phyloP scores from a whole-genome alignment of 176 grass and related monocot species.

The Lolium perenne region DNA sequence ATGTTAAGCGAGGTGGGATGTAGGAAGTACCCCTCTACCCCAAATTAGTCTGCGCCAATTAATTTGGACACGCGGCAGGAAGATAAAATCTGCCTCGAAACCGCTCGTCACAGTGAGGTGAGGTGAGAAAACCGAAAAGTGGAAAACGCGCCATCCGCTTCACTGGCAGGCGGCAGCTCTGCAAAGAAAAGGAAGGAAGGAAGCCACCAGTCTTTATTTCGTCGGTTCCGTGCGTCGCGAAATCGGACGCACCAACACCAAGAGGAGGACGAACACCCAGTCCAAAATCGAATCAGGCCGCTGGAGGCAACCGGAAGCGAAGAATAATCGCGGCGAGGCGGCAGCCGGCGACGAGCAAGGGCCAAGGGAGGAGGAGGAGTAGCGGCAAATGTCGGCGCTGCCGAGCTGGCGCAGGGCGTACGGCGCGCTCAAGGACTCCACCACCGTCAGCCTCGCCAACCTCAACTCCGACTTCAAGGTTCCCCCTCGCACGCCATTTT shows the following conservation, averaged over 20 bases:
- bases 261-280: background rate
- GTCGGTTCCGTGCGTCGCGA: slow-evolving; percentile 25
- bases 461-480: slow-evolving; percentile 99
- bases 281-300: slow-evolving; percentile 15
- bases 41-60: too few species aligned
- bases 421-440: slow-evolving; percentile 88
- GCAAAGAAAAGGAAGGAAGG: background rate
- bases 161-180: slow-evolving; percentile 1
- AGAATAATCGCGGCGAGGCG: background rate
- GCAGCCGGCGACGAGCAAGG: slow-evolving; percentile 19
- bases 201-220: slow-evolving; percentile 6
- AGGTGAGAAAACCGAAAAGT: slow-evolving; percentile 30
- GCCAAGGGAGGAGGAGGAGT: background rate
- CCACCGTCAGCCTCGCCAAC: slow-evolving; percentile 89
- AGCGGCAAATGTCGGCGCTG: slow-evolving; percentile 66
- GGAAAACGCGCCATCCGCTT: slow-evolving; percentile 26
- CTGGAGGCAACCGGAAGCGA: background rate
- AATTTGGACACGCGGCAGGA: too few species aligned
- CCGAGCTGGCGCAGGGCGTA: slow-evolving; percentile 96
- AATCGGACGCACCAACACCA: slow-evolving; percentile 15
- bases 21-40: too few species aligned
- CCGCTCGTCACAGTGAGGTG: background rate
- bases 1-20: too few species aligned
- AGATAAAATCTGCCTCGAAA: background rate
- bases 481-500: background rate